Evolutionary conservation across 768 basidiomycete species (phyloP), one percentile per base, ranked within the genome.

Genomic region (Trametes cubensis): DNA sequence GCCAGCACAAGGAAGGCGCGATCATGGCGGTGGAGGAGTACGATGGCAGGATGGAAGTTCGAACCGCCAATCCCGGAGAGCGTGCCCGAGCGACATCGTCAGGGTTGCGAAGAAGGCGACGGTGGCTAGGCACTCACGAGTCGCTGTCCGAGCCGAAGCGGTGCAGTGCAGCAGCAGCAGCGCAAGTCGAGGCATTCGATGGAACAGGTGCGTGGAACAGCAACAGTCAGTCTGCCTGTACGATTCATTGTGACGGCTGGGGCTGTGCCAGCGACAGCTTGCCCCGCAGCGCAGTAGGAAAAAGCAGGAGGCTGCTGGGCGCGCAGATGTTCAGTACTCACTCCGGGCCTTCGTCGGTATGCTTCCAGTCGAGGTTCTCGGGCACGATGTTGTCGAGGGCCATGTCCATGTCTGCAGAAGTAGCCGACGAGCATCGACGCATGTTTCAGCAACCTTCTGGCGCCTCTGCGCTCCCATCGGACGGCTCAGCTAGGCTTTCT

Each of bases 291-390:
- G 10, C 34, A 11, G 34, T 34, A 34, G 34, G 10, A 11, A 11
- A 34, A 34, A 34, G 34, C 5, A 34, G 34, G 28, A 4, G 2
- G 34, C 34, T 34, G 34, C 11, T 10, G 10, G 34, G 10, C 34
- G 34, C 34, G 34, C 34, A 7, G 34, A 34, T 34, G 34, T 11
- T 34, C 6, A 34, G 34, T 34, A 41, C 88, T 76, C 71, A 94
- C 93, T 96, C 94, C 48, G 88, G 90, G 21, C 94, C 94, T 79
- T 98, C 95, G 71, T 94, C 93, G 0, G 87, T 92, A 73, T 97
- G 95, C 41, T 78, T 77, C 94, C 94, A 96, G 54, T 84, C 75
- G 15, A 95, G 77, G 15, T 72, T 80, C 71, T 97, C 94, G 0
- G 95, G 95, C 0, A 98, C 93, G 61, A 97, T 86, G 30, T 76